phyloP scores from a whole-genome alignment of 805 yeast species.

The Candida cerambycidarum region DNA sequence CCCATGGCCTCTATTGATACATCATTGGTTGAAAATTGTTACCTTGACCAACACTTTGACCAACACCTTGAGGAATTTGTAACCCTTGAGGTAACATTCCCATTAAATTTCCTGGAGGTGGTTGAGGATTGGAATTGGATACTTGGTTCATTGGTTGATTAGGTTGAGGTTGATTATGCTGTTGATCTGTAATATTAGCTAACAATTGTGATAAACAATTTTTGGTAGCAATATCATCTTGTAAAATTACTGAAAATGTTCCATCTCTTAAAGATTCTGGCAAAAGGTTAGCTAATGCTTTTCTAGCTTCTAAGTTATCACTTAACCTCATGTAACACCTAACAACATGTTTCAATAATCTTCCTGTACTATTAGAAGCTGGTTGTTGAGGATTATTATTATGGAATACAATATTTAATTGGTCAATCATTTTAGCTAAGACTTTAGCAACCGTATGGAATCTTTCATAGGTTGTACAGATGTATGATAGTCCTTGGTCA shows the following conservation, averaged over 20 bases:
- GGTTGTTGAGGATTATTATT: slow-evolving; percentile 16
- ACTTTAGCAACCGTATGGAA: slow-evolving; percentile 93
- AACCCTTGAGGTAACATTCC: slow-evolving; percentile 6
- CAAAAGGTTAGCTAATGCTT: slow-evolving; percentile 74
- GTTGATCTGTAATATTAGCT: slow-evolving; percentile 49
- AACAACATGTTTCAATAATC: slow-evolving; percentile 88
- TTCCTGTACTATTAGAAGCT: slow-evolving; percentile 56
- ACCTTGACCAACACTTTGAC: background rate
- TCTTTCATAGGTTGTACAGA: slow-evolving; percentile 93
- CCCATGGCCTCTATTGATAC: background rate
- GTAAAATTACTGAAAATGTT: slow-evolving; percentile 73
- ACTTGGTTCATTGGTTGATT: slow-evolving; percentile 1
- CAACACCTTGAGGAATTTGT: slow-evolving; percentile 6
- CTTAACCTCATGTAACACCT: slow-evolving; percentile 88
- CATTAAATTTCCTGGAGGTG: slow-evolving; percentile 10
- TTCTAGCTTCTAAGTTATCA: slow-evolving; percentile 88
- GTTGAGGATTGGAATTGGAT: slow-evolving; percentile 2
- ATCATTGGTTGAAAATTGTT: slow-evolving; percentile 11
- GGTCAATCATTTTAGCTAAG: slow-evolving; percentile 83
- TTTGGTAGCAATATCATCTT: slow-evolving; percentile 87
- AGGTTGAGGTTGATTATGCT: background rate
- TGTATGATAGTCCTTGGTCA: slow-evolving; percentile 86
- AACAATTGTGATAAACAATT: slow-evolving; percentile 83
- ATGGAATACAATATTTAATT: slow-evolving; percentile 42
- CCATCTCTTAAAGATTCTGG: slow-evolving; percentile 89